Evolutionary conservation across 169 alveolate species (phyloP).

Genomic region (Cryptosporidium andersoni): DNA sequence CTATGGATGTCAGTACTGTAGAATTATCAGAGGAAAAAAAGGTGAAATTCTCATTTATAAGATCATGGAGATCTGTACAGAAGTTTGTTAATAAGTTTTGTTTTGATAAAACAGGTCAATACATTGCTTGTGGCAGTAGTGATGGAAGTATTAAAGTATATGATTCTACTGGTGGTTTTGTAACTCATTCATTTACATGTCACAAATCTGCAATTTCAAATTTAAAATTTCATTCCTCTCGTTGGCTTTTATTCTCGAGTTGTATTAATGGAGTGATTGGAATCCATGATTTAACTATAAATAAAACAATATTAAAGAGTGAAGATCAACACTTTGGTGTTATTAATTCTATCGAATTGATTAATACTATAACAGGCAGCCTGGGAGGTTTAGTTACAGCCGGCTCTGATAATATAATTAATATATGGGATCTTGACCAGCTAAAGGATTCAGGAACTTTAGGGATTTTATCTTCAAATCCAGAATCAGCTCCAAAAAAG

Average conservation of each 20-base stretch:
- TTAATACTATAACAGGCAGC: conserved; percentile 13
- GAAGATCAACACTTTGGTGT: conserved; percentile 22
- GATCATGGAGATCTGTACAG: conserved; percentile 68
- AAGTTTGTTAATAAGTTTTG: conserved; percentile 13
- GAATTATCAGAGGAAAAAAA: neutral
- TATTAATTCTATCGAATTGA: conserved; percentile 39
- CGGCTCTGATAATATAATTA: conserved; percentile 67
- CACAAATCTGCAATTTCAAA: conserved; percentile 49
- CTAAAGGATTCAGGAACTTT: conserved; percentile 4
- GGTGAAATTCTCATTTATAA: conserved; percentile 18
- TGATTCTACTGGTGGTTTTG: conserved; percentile 66
- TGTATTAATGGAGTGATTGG: conserved; percentile 55
- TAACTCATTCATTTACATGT: conserved; percentile 30
- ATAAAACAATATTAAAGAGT: neutral
- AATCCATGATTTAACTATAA: conserved; percentile 46
- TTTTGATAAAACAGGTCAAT: conserved; percentile 60
- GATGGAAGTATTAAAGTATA: conserved; percentile 61
- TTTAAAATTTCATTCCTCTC: conserved; percentile 27
- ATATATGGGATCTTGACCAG: conserved; percentile 61
- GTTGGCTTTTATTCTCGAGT: conserved; percentile 56
- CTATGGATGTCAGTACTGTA: conserved; percentile 6
- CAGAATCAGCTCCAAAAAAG: neutral
- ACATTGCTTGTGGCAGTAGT: conserved; percentile 53
- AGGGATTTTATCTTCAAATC: conserved; percentile 6
- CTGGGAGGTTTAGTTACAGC: conserved; percentile 56